Evolutionary conservation across 2,329 filamentous ascomycete species (phyloP), one percentile per base, ranked within the genome.

Genomic region (Fusarium sororula): DNA sequence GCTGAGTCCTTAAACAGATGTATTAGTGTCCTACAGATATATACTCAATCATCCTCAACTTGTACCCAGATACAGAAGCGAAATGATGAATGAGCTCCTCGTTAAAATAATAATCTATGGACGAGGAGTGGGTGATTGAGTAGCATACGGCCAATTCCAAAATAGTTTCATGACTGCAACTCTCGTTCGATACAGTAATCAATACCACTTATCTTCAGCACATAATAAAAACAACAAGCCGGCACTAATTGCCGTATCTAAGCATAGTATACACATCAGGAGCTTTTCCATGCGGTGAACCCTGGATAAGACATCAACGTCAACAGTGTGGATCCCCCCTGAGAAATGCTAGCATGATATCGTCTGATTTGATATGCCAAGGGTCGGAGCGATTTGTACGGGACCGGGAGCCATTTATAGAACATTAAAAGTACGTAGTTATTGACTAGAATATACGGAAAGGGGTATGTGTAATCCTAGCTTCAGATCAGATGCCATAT

Each of bases 1-100:
- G 78, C 81, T 95, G 81, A 95, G 93, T 79, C 94, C 94, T 54
- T 73, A 48, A 54, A 12, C 10, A 8, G 12, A 22, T 14, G 24
- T 17, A 30, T 20, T 41, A 47, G 45, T n/a, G 24, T 42, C 22
- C 24, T 28, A 28, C 24, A 35, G 35, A 55, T 48, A n/a, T n/a
- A 55, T 48, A 22, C 22, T 51, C 22, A 24, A 11, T 12, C 14
- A 22, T 24, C 28, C 24, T 28, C 37, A 28, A n/a, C 24, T 11
- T 48, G 39, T 37, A 42, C 47, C 35, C 14, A 22, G 14, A 59
- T 30, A 39, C 22, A 53, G 20, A 53, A 39, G 20, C 26, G 35
- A 67, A 45, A 45, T 32, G 8, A 22, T 30, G 28, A 44, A 22
- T 32, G 26, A 57, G 32, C 12, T 39, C 28, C 35, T 32, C 38